Base-by-base conservation (phyloP, 257 asterid genomes). In the Primulina eburnea region DNA sequence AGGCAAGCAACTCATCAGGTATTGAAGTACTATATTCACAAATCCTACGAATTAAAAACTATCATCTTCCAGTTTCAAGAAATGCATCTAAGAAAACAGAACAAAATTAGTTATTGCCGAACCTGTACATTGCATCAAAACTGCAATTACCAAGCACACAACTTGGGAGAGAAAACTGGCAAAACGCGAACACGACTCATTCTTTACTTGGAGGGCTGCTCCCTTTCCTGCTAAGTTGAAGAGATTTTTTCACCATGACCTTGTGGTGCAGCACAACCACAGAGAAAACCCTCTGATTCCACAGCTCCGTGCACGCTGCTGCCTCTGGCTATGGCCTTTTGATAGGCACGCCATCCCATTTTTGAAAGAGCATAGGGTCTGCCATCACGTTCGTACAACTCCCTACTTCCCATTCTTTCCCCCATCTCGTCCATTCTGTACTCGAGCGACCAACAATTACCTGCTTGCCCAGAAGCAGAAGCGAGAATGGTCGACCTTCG, bases 261-360 rank as follows among this genome's bases (percentile, higher is more conserved):
- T 28, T 28, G 30, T 28, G 30, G 8, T 2, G 34, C 55, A 0
- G 65, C 43, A 2, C 34, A n/a, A 60, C 65, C 37, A 28, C 60
- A 38, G 12, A 40, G 24, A 28, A 50, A 43, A 12, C 4, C 7
- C 16, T 16, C 65, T 10, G 20, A 17, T 1, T 43, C 68, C 43
- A 4, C 43, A 34, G 38, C 34, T 20, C 34, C 37, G 1, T 69
- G 32, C 9, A 63, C 69, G 0, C 2, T 21, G 57, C 37, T 69
- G 34, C 79, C 71, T 62, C 71, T 69, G 30, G 79, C 68, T 6
- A 74, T 55, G 6, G 74, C 75, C 65, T 74, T 63, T 43, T 75
- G 79, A 62, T n/a, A 53, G 10, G 29, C 50, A 35, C 40, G 79
- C 35, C 66, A 37, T 40, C 73, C 62, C 20, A 75, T 68, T 10